These are phyloP conservation scores for Oemleria cerasiformis DNA, from an alignment of 306 rosid species.

Conservation along the genomic window DNA sequence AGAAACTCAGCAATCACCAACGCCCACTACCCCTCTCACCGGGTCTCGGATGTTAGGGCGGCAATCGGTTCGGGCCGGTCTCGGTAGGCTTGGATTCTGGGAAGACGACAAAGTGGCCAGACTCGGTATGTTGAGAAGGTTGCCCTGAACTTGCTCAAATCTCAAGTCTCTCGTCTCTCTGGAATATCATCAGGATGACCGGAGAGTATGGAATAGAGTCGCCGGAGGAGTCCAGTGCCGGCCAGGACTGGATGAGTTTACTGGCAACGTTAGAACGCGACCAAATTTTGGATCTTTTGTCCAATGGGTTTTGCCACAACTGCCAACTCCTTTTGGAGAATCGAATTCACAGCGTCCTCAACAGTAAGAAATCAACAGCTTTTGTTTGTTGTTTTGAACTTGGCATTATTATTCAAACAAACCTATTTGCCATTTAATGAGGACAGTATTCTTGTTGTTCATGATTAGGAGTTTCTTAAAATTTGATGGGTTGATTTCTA, in stretches of 20 bases:
- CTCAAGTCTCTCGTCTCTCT: not conserved
- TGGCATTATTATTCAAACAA: too few species aligned
- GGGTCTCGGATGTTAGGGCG: too few species aligned
- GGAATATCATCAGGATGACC: too few species aligned
- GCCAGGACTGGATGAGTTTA: conserved; percentile 9
- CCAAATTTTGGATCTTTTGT: conserved; percentile 35
- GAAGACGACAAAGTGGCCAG: too few species aligned
- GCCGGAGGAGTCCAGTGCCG: not conserved
- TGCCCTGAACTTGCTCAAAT: too few species aligned
- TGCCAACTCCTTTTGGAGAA: conserved; percentile 29
- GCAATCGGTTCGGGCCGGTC: too few species aligned
- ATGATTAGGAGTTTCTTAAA: not conserved
- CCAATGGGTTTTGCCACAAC: conserved; percentile 31
- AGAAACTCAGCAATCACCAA: too few species aligned
- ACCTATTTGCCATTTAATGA: not conserved
- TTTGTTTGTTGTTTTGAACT: not conserved
- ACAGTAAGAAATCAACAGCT: not conserved
- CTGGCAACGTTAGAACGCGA: conserved; percentile 24
- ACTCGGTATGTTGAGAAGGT: too few species aligned
- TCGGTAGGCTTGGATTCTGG: too few species aligned
- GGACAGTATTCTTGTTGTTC: not conserved
- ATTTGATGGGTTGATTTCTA: not conserved
- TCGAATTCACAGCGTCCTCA: conserved; percentile 13
- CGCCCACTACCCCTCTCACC: too few species aligned
- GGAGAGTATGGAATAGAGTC: too few species aligned